These are phyloP conservation scores for Fusarium newnesense DNA, from an alignment of 2,329 filamentous ascomycete species.

Conservation along the genomic window DNA sequence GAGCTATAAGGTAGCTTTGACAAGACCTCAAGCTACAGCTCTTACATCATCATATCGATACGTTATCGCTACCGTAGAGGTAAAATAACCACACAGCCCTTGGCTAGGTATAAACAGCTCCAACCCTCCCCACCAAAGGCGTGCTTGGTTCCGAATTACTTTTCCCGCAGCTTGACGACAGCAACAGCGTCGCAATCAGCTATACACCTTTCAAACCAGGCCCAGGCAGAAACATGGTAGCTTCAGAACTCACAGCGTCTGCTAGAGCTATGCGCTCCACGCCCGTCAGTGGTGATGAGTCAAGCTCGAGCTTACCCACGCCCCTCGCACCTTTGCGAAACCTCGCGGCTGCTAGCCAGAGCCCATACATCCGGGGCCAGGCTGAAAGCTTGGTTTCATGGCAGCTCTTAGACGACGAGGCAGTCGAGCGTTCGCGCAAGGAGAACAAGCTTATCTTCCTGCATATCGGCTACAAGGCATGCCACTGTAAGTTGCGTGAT, in stretches of 20 bases:
- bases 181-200: background rate
- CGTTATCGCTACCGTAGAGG: constrained; percentile 16
- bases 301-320: constrained; percentile 25
- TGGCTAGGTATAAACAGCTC: constrained; percentile 2
- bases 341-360: constrained; percentile 53
- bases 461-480: constrained; percentile 94
- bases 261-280: constrained; percentile 48
- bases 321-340: constrained; percentile 48
- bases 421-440: constrained; percentile 78
- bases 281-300: constrained; percentile 37
- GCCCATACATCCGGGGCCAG: constrained; percentile 74
- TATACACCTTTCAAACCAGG: background rate
- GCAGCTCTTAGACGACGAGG: constrained; percentile 86
- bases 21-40: constrained; percentile 14
- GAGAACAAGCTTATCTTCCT: constrained; percentile 92
- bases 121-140: constrained; percentile 14
- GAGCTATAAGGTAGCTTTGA: background rate
- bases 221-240: constrained; percentile 45
- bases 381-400: constrained; percentile 86
- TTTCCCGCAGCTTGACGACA: constrained; percentile 13
- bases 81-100: background rate
- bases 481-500: constrained; percentile 77
- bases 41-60: constrained; percentile 22
- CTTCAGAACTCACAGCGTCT: constrained; percentile 52
- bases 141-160: constrained; percentile 7